Evolutionary conservation across 2,329 filamentous ascomycete genomes (phyloP), one percentile per base, ranked within the genome.

Genomic region (Talaromyces sp.): DNA sequence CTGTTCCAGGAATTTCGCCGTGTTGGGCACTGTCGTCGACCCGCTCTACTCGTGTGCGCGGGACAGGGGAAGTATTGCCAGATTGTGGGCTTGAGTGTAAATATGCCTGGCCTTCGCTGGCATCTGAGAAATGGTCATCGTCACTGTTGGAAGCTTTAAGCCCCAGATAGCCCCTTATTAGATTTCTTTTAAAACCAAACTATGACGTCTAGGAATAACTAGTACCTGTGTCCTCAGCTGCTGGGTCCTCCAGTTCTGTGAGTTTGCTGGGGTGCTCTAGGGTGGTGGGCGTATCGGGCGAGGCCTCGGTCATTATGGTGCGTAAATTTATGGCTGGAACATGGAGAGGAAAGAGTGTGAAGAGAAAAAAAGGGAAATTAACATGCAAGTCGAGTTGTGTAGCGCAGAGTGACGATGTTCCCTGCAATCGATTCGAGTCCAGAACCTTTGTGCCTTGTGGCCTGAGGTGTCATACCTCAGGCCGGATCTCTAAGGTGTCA

Each of bases 51-150:
- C 84, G 77, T n/a, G 83, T 86, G 47, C 79, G 77, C 22, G 84
- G 84, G 50, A 86, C 79, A 47, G 82, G 80, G 9, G 82, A 84
- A 42, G 71, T 71, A 58, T 72, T 68, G 59, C 75, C 69, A 47
- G 77, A 76, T 45, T 66, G 65, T 65, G 65, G 62, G 57, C 64
- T 68, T 58, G 68, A 71, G 56, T 61, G 59, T 52, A 68, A 64
- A 65, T 58, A 64, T 29, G 62, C 56, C 41, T 72, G 71, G 61
- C 82, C 84, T 75, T 87, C 85, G 39, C 79, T 82, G 51, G 85
- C 85, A 65, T 87, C 85, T 42, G 84, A 86, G 69, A 87, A 87
- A 70, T 86, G 82, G 56, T 87, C 85, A 44, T 83, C 77, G 46
- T 76, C 80, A 54, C 79, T 81, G 52, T 80, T 80, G 36, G 79